A percentile compares a stretch with the other conserved stretches of the same genome.
Conservation (phyloP, 345 rosid genomes). For the Eucalyptus leucophloia region DNA sequence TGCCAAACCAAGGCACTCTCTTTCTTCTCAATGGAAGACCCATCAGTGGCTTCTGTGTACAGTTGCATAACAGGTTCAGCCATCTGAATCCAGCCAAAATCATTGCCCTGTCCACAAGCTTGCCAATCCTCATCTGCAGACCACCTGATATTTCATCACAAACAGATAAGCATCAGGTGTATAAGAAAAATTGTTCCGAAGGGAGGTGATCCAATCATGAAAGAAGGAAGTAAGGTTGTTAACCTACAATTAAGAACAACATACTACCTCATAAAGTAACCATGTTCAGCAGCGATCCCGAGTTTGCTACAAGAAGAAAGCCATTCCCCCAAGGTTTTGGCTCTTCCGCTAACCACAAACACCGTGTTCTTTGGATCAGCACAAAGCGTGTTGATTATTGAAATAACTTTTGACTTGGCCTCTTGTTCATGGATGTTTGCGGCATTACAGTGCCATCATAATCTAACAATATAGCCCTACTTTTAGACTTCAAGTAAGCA, state of each 20-base stretch:
- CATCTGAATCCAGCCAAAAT: conserved; percentile 58
- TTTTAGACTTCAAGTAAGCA: conserved; percentile 46
- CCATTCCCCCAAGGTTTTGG: conserved; percentile 55
- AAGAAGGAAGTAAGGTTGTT: neutral
- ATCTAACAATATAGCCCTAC: conserved; percentile 52
- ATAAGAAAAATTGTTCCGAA: neutral
- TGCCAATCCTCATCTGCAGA: conserved; percentile 33
- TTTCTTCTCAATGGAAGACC: conserved; percentile 52
- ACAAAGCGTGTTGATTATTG: conserved; percentile 38
- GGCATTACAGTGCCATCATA: conserved; percentile 75
- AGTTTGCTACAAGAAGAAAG: conserved; percentile 47
- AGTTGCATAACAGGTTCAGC: conserved; percentile 66
- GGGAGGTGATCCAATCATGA: neutral
- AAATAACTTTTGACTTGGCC: conserved; percentile 39
- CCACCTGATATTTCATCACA: conserved; percentile 25
- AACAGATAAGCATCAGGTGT: neutral
- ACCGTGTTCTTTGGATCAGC: conserved; percentile 42
- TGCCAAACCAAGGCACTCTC: conserved; percentile 82
- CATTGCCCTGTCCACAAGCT: conserved; percentile 32
- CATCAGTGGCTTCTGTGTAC: conserved; percentile 71
- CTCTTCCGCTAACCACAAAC: conserved; percentile 69
- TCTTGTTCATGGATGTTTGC: conserved; percentile 52
- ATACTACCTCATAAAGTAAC: conserved; percentile 47
- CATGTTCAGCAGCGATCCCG: conserved; percentile 72
- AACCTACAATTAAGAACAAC: neutral